Conservation (phyloP, 108 stramenopile genomes). For the Cylindrotheca closterium region DNA sequence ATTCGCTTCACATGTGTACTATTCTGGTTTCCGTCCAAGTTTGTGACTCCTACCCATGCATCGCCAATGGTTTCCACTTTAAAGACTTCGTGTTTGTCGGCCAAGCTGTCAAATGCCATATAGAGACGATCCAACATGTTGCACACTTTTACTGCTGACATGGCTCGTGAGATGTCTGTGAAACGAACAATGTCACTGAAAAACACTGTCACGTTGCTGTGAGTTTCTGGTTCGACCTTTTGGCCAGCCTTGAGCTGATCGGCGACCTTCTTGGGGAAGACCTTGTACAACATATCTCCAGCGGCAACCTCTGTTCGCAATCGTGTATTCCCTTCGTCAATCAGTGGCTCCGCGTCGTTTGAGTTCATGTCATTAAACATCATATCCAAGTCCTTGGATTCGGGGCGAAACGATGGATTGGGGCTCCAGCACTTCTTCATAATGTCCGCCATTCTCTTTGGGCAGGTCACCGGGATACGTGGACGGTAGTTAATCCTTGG, state of each 20-base stretch:
- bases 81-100: too few species aligned
- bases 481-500: slow-evolving; percentile 23
- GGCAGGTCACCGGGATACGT: slow-evolving; percentile 2
- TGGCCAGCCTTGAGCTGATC: slow-evolving; percentile 36
- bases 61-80: too few species aligned
- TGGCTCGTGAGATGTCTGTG: slow-evolving; percentile 10
- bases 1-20: slow-evolving; percentile 46
- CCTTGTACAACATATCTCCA: slow-evolving; percentile 5
- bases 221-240: slow-evolving; percentile 44
- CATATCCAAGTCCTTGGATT: slow-evolving; percentile 13
- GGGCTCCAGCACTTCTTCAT: slow-evolving; percentile 22
- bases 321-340: too few species aligned
- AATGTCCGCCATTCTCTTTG: not conserved
- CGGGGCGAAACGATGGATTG: slow-evolving; percentile 14
- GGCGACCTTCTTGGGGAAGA: slow-evolving; percentile 6
- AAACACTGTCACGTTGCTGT: too few species aligned
- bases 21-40: too few species aligned
- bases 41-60: too few species aligned
- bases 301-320: not conserved
- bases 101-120: too few species aligned
- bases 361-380: not conserved
- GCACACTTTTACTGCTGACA: slow-evolving; percentile 15
- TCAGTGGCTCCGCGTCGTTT: not conserved
- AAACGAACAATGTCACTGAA: slow-evolving; percentile 28
- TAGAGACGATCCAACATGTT: too few species aligned